phyloP scores from a whole-genome alignment of 2,329 filamentous ascomycete species.

The Fusarium napiforme region DNA sequence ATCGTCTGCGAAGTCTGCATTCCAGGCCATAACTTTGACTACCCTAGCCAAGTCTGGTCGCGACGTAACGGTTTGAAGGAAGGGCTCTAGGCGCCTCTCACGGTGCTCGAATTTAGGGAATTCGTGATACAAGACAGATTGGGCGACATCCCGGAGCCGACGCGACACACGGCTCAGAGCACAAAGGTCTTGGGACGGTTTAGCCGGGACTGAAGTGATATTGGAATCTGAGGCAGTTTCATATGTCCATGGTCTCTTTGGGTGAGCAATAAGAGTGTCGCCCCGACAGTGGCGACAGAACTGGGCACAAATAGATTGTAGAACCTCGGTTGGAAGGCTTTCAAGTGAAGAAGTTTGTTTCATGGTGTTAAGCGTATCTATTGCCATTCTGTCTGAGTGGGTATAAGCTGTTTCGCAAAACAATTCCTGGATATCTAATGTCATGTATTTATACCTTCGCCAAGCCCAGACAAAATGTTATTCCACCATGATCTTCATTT shows the following conservation, averaged over 20 bases:
- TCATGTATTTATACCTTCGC: neutral
- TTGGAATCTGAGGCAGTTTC: too few relatives aligned
- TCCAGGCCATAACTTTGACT: too few relatives aligned
- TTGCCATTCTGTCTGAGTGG: neutral
- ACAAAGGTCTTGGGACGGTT: neutral
- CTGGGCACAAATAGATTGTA: neutral
- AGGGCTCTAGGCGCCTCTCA: neutral
- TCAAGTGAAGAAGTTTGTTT: neutral
- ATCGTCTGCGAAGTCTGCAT: too few relatives aligned
- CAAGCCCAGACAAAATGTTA: neutral
- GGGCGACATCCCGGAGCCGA: neutral
- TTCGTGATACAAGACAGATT: neutral
- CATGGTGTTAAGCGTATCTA: fast-evolving
- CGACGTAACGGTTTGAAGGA: neutral
- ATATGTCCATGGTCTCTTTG: too few relatives aligned
- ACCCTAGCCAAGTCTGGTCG: neutral
- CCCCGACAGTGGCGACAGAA: neutral
- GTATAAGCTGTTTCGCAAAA: neutral
- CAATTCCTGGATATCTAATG: neutral
- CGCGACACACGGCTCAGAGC: neutral
- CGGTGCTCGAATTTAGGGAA: neutral
- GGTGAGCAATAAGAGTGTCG: neutral
- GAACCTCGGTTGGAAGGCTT: neutral
- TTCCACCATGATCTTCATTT: neutral
- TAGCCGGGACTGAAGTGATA: too few relatives aligned